Conservation (phyloP, 2,329 filamentous ascomycete genomes). For the Alternaria alternata region DNA sequence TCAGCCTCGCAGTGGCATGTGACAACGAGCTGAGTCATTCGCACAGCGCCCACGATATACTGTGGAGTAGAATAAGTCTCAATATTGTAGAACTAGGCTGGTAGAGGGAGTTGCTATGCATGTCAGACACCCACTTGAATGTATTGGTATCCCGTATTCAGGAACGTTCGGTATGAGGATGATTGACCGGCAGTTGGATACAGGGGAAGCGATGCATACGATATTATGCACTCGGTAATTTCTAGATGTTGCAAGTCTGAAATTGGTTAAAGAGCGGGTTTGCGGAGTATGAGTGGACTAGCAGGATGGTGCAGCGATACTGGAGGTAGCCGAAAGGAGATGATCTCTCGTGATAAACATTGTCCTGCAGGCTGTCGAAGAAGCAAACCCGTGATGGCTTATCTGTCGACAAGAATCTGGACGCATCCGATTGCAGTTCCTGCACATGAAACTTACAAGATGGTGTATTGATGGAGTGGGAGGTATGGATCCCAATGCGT, state of each 20-base stretch:
- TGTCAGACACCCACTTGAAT: neutral
- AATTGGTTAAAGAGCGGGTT: neutral
- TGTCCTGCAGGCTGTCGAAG: conserved; percentile 7
- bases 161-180: neutral
- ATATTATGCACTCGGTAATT: neutral
- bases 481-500: conserved; percentile 11
- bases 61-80: neutral
- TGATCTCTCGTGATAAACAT: conserved; percentile 3
- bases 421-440: conserved; percentile 3
- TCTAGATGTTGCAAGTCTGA: rapidly evolving
- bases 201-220: neutral
- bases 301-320: neutral
- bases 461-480: conserved; percentile 16
- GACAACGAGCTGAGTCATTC: neutral
- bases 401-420: conserved; percentile 16
- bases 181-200: neutral
- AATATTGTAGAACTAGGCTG: neutral
- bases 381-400: conserved; percentile 13
- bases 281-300: neutral
- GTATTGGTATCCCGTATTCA: conserved; percentile 3
- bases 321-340: conserved; percentile 3
- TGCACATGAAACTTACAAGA: conserved; percentile 12
- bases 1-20: neutral
- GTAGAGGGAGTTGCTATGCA: neutral
- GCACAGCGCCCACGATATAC: neutral